These are phyloP conservation scores for Nepenthes gracilis DNA, from an alignment of 148 eudicot genomes.

Conservation along the genomic window DNA sequence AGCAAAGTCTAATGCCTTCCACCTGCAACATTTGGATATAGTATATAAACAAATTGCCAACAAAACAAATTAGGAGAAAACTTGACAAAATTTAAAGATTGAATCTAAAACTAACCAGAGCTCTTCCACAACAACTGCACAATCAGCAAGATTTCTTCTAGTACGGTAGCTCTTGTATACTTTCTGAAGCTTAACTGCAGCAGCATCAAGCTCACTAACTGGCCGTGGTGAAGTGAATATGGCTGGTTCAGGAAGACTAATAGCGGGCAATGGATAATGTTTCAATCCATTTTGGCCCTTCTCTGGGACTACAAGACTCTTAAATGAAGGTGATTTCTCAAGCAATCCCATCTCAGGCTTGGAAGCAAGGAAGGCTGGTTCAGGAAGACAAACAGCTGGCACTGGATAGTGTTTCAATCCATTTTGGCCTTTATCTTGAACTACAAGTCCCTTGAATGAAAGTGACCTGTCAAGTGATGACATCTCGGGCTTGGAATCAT, in stretches of 20 bases:
- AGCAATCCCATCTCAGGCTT: not conserved
- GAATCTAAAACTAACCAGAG: constrained; percentile 37
- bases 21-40: not conserved
- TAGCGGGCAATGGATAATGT: not conserved
- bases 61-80: not conserved
- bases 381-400: not conserved
- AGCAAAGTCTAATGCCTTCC: constrained; percentile 11
- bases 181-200: constrained; percentile 79
- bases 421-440: not conserved
- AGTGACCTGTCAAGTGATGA: not conserved
- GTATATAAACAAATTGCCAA: not conserved
- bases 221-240: not conserved
- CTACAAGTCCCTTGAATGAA: not conserved
- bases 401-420: not conserved
- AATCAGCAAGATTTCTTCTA: constrained; percentile 81
- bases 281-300: not conserved
- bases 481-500: not conserved
- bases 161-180: constrained; percentile 88
- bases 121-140: constrained; percentile 90
- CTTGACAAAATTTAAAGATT: not conserved
- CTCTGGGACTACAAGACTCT: not conserved
- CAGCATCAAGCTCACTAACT: constrained; percentile 8
- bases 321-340: not conserved
- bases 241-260: not conserved
- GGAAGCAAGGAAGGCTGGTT: not conserved